These are phyloP conservation scores for Erodium maritimum DNA, from an alignment of 345 rosid genomes.

Conservation along the genomic window DNA sequence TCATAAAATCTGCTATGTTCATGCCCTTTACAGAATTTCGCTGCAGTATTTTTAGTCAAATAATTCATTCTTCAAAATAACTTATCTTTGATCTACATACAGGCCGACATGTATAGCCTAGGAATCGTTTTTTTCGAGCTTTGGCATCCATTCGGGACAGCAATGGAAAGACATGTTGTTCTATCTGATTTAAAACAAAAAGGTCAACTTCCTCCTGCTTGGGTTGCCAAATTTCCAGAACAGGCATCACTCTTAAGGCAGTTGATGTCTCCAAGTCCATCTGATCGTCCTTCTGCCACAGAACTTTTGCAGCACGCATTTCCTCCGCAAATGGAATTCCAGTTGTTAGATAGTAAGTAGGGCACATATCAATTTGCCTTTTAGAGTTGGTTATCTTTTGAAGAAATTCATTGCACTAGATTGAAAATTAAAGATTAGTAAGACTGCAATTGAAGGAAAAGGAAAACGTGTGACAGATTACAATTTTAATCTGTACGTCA, in stretches of 20 bases:
- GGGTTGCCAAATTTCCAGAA: conserved; percentile 79
- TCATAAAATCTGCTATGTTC: conserved; percentile 5
- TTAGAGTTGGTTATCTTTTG: too few species aligned
- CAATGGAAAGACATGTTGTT: conserved; percentile 76
- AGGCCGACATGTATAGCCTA: conserved; percentile 98
- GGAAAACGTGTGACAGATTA: too few species aligned
- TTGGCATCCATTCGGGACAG: conserved; percentile 91
- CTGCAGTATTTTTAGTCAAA: conserved; percentile 1
- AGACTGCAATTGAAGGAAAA: too few species aligned
- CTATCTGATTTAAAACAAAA: conserved; percentile 75
- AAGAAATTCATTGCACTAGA: too few species aligned
- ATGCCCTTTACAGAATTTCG: conserved; percentile 1
- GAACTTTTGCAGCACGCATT: conserved; percentile 72
- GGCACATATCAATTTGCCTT: background rate
- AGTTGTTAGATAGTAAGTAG: conserved; percentile 72
- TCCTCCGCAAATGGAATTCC: conserved; percentile 90
- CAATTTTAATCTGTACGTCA: too few species aligned
- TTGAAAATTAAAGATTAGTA: too few species aligned
- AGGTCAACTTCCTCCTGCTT: conserved; percentile 68
- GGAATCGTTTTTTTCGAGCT: conserved; percentile 92
- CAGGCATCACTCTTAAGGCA: conserved; percentile 65
- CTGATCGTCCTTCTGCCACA: conserved; percentile 91
- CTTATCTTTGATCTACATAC: conserved; percentile 10
- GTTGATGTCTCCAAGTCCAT: conserved; percentile 86
- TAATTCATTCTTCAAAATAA: background rate